Evolutionary conservation across 257 asterid species (phyloP).

Genomic region (Scutellaria minor): DNA sequence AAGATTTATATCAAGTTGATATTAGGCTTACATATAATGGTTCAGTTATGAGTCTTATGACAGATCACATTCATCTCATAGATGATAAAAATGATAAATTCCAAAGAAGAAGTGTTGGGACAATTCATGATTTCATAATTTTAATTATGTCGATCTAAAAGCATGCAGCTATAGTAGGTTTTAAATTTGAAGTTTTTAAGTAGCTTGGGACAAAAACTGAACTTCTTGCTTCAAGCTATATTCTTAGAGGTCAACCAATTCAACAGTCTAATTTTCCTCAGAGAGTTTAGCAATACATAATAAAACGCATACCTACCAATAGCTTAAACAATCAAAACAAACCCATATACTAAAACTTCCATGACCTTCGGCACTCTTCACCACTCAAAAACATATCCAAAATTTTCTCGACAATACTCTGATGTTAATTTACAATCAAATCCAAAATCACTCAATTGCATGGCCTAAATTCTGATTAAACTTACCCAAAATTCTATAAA

Average conservation of each 20-base stretch:
- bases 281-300: not conserved
- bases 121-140: not conserved
- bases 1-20: not conserved
- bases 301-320: not conserved
- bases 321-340: conserved; percentile 12
- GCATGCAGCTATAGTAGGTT: conserved; percentile 2
- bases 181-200: not conserved
- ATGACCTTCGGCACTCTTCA: conserved; percentile 1
- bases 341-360: conserved; percentile 7
- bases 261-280: not conserved
- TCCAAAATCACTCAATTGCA: not conserved
- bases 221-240: conserved; percentile 17
- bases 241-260: not conserved
- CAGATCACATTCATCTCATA: conserved; percentile 1
- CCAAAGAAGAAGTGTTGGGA: not conserved
- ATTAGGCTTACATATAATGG: not conserved
- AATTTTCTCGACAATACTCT: not conserved
- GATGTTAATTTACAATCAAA: conserved; percentile 7
- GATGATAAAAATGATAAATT: not conserved
- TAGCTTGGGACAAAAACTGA: not conserved
- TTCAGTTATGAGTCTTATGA: not conserved
- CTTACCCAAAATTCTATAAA: not conserved
- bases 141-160: not conserved
- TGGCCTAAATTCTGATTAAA: not conserved
- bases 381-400: not conserved